Percentiles rank a stretch among this genome's conserved stretches.
Conservation (phyloP, 345 rosid genomes). For the Lepidium sativum region DNA sequence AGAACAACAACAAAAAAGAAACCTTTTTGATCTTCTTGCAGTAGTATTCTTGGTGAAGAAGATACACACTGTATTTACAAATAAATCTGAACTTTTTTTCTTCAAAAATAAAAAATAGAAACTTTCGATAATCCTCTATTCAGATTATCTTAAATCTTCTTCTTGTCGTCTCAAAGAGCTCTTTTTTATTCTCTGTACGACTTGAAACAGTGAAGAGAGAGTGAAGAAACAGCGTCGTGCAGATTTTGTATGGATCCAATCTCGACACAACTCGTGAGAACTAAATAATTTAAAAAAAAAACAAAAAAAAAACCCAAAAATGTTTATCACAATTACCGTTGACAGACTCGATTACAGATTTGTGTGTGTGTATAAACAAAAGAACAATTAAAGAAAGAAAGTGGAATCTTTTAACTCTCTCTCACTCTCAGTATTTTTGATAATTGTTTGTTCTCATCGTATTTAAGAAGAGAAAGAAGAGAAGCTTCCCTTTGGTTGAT, state of each 20-base stretch:
- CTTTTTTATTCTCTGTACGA: neutral
- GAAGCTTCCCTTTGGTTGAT: constrained; percentile 24
- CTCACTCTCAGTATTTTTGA: neutral
- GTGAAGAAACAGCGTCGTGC: constrained; percentile 22
- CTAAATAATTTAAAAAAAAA: neutral
- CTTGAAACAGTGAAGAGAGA: constrained; percentile 12
- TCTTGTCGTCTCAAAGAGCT: neutral
- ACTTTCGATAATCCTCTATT: neutral
- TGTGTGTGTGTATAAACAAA: neutral
- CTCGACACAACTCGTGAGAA: constrained; percentile 38
- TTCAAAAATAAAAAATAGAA: constrained; percentile 6
- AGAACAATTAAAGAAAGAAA: neutral
- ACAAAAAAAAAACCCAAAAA: neutral
- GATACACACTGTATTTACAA: constrained; percentile 15
- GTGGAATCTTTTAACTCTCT: neutral
- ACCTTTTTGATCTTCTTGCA: constrained; percentile 1
- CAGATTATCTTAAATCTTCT: neutral
- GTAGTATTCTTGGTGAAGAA: constrained; percentile 29
- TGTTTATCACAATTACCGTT: neutral
- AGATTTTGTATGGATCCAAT: constrained; percentile 49
- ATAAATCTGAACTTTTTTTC: constrained; percentile 15
- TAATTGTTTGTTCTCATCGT: neutral
- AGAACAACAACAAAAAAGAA: neutral
- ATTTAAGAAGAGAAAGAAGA: constrained; percentile 17
- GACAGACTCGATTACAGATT: neutral